A percentile compares a stretch with the other conserved stretches of the same genome.
phyloP scores from a whole-genome alignment of 345 rosid genomes.

The Dipteronia sinensis region DNA sequence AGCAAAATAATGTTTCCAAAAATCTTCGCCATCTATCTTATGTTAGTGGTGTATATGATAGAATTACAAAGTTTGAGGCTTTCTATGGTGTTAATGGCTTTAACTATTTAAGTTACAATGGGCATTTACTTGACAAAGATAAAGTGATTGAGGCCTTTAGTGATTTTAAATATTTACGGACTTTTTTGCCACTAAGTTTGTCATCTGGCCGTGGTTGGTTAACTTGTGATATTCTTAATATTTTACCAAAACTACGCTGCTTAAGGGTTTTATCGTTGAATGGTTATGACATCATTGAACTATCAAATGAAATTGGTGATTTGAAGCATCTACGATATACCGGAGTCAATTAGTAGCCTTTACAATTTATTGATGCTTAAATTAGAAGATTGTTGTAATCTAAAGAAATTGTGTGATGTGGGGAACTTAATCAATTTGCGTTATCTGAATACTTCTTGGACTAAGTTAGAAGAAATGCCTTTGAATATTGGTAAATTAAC shows the following conservation, averaged over 20 bases:
- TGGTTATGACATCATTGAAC: background rate
- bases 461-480: slow-evolving; percentile 7
- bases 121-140: background rate
- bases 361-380: slow-evolving; percentile 2
- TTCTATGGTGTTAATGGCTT: background rate
- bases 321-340: slow-evolving; percentile 18
- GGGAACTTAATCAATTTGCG: slow-evolving; percentile 17
- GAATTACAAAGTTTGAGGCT: background rate
- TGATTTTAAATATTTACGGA: background rate
- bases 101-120: background rate
- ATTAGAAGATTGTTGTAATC: background rate
- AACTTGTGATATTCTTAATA: background rate
- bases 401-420: slow-evolving; percentile 2
- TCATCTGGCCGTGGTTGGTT: background rate
- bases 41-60: background rate
- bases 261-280: background rate
- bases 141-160: background rate
- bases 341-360: slow-evolving; percentile 7
- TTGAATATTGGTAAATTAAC: background rate
- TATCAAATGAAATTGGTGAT: background rate
- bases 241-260: background rate
- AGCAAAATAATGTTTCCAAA: background rate
- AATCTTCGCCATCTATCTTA: slow-evolving; percentile 13
- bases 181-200: background rate
- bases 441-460: background rate